Percentiles rank a stretch among this genome's conserved stretches.
Evolutionary conservation across 139 green algal genomes (phyloP).

Genomic region (Diplosphaera chodatii): DNA sequence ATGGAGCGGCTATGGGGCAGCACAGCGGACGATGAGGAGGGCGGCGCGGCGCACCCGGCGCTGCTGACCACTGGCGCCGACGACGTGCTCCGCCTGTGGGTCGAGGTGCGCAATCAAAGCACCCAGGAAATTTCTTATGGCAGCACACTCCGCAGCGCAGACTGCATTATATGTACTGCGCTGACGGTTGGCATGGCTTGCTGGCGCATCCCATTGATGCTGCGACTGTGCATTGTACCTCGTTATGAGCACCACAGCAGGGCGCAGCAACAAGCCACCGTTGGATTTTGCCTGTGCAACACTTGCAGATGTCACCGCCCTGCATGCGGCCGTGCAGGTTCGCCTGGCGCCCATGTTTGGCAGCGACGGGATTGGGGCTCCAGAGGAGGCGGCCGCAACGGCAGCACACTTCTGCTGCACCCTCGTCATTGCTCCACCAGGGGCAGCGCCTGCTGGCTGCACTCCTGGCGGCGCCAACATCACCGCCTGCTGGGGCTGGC

Average conservation of each 20-base stretch:
- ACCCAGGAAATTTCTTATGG: too few species aligned
- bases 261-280: too few species aligned
- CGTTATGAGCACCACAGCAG: too few species aligned
- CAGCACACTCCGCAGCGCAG: too few species aligned
- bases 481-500: constrained; percentile 33
- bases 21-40: constrained; percentile 1
- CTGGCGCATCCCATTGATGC: too few species aligned
- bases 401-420: constrained; percentile 54
- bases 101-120: constrained; percentile 51
- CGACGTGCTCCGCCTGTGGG: constrained; percentile 52
- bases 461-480: constrained; percentile 8
- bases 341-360: not conserved
- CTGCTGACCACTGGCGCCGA: constrained; percentile 52
- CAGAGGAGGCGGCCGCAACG: not conserved
- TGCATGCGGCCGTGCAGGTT: too few species aligned
- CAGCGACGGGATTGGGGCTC: not conserved
- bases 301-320: too few species aligned
- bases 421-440: constrained; percentile 54
- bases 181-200: too few species aligned
- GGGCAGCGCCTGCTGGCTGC: constrained; percentile 7
- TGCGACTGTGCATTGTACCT: too few species aligned
- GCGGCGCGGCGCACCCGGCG: constrained; percentile 28
- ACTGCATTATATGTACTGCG: too few species aligned
- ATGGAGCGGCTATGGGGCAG: constrained; percentile 1
- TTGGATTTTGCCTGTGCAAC: too few species aligned